Base-by-base conservation (phyloP, 306 rosid species). In the Trifolium fragiferum region DNA sequence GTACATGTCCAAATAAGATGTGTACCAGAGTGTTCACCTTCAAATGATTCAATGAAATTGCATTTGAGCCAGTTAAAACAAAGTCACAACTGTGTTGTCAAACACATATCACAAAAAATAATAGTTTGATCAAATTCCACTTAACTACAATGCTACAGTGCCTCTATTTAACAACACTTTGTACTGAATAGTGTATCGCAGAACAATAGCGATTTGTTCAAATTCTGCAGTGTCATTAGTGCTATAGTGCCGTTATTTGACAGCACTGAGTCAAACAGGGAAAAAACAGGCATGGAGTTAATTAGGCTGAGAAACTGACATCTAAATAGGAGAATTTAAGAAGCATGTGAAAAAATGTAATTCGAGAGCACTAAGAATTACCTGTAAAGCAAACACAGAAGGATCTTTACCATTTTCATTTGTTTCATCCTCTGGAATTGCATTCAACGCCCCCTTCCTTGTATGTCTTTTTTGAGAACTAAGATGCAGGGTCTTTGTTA, bases 391-490 rank as follows among this genome's bases (percentile, higher is more conserved):
- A 10, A 88, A 85, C 37, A 47, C 47, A 35, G 86, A 72, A 77
- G 57, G 73, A 60, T 76, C 65, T 72, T 83, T 83, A 53, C 73
- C 87, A 54, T 77, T 83, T 82, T 84, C 91, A 59, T 71, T 70
- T 64, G 82, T 69, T 61, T 83, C 97, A 27, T 84, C 50, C 86
- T 91, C 97, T 8, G 95, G 91, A 80, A 87, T 89, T 25, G 92
- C 84, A 80, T 89, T 84, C 82, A 87, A 75, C 69, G 72, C 71
- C 15, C 82, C 82, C 70, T 80, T 88, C 82, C 88, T 88, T 27
- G 62, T 11, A 80, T 84, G 81, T 66, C 82, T 88, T 74, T 84
- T 90, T 78, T 76, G 80, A 59, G 81, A 81, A 79, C 76, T 60
- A 41, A 86, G 88, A 44, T 70, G 89, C 79, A 88, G 25, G 60